These are phyloP conservation scores for Eucalyptus curtisii DNA, from an alignment of 345 rosid genomes.

Conservation along the genomic window DNA sequence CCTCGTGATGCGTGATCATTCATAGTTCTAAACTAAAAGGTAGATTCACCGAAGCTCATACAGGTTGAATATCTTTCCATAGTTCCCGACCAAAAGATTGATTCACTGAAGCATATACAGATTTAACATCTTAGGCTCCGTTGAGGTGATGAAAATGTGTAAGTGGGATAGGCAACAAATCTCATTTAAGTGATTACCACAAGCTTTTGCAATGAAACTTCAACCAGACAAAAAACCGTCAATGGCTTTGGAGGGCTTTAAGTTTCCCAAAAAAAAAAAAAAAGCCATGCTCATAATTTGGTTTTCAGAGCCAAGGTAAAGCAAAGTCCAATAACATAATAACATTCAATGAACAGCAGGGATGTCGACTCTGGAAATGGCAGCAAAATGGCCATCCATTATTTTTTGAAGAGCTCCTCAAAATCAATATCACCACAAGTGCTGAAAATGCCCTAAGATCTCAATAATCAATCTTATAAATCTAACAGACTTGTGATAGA, in stretches of 20 bases:
- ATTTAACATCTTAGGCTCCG: background rate
- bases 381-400: background rate
- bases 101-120: background rate
- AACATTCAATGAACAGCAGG: background rate
- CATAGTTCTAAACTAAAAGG: background rate
- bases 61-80: background rate
- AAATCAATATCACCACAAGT: background rate
- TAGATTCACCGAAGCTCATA: background rate
- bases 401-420: background rate
- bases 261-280: background rate
- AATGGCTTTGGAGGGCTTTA: background rate
- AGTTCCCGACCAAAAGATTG: background rate
- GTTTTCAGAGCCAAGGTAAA: background rate
- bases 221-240: background rate
- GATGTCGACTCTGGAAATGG: background rate
- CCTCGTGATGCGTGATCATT: background rate
- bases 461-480: background rate
- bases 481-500: background rate
- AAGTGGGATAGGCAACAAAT: background rate
- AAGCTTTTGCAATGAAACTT: background rate
- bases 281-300: background rate
- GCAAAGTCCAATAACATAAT: background rate
- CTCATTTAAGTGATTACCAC: background rate
- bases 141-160: background rate
- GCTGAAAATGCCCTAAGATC: background rate